These are phyloP conservation scores for Bromus sterilis DNA, from an alignment of 176 grass and related monocot species.

Conservation along the genomic window DNA sequence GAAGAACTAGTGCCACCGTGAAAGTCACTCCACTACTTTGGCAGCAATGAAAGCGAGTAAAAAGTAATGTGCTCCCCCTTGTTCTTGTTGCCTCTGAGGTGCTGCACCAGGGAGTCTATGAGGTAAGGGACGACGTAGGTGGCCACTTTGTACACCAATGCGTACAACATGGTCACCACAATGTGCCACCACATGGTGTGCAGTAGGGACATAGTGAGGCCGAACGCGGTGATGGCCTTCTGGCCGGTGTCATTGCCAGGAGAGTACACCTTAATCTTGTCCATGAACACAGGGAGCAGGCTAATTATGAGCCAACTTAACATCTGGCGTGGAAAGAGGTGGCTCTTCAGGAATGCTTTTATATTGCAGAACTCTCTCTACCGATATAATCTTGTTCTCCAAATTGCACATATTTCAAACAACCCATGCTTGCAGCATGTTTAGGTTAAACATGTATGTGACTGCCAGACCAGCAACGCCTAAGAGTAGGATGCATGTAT, in stretches of 20 bases:
- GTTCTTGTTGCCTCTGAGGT: slow-evolving; percentile 55
- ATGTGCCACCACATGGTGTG: slow-evolving; percentile 49
- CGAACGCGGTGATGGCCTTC: slow-evolving; percentile 49
- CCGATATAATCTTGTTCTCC: too few species aligned
- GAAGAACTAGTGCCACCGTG: slow-evolving; percentile 49
- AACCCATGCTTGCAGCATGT: too few species aligned
- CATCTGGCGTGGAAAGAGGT: too few species aligned
- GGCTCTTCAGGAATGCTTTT: too few species aligned
- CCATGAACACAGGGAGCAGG: slow-evolving; percentile 45
- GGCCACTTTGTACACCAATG: slow-evolving; percentile 43
- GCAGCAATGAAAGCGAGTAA: slow-evolving; percentile 48
- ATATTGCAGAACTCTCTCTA: too few species aligned
- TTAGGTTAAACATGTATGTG: too few species aligned
- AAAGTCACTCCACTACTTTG: slow-evolving; percentile 61
- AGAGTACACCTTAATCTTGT: slow-evolving; percentile 37
- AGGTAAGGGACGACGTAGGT: slow-evolving; percentile 79
- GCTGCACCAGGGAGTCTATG: slow-evolving; percentile 67
- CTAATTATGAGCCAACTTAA: too few species aligned
- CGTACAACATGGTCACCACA: slow-evolving; percentile 52
- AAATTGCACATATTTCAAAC: too few species aligned
- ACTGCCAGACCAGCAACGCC: too few species aligned
- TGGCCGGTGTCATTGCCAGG: neutral
- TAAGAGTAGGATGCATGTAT: too few species aligned
- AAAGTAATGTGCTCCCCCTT: slow-evolving; percentile 51
- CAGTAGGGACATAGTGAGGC: slow-evolving; percentile 53